Percentiles rank a stretch among this genome's conserved stretches.
Evolutionary conservation across 352 stramenopile species (phyloP).

Genomic region (Aphanomyces stellatus): DNA sequence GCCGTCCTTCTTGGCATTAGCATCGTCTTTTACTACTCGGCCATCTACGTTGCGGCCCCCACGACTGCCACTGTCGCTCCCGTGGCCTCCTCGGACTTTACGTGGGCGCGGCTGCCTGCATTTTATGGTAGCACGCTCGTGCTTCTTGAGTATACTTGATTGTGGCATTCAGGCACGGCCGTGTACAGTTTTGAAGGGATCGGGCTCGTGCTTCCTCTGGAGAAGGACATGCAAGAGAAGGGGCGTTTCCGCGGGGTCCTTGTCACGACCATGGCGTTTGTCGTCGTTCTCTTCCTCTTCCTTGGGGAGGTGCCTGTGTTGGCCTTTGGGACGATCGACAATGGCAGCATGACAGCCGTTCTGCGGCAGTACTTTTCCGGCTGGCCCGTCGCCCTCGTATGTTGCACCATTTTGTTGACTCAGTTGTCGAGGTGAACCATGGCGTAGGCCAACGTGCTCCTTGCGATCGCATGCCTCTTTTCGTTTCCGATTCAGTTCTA

Average conservation of each 20-base stretch:
- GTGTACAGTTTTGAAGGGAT: conserved; percentile 81
- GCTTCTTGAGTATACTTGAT: neutral
- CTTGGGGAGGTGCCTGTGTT: conserved; percentile 61
- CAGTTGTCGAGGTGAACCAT: neutral
- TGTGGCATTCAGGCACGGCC: conserved; percentile 37
- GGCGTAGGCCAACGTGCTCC: conserved; percentile 50
- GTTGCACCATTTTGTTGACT: neutral
- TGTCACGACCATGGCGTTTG: conserved; percentile 45
- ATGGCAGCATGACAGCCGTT: conserved; percentile 71
- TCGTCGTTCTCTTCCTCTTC: conserved; percentile 67
- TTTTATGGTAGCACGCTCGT: conserved; percentile 41
- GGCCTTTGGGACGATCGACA: conserved; percentile 58
- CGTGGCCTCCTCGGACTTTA: conserved; percentile 18
- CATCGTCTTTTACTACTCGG: conserved; percentile 81
- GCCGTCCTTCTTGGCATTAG: conserved; percentile 50
- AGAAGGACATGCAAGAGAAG: conserved; percentile 65
- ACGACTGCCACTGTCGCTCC: conserved; percentile 27
- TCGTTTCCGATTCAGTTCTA: conserved; percentile 81
- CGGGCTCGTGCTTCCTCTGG: conserved; percentile 60
- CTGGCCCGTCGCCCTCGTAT: conserved; percentile 51
- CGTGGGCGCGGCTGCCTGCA: conserved; percentile 41
- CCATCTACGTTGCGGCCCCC: conserved; percentile 43
- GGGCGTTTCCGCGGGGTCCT: conserved; percentile 49
- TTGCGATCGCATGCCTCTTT: conserved; percentile 62
- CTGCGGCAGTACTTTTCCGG: conserved; percentile 61